Evolutionary conservation across 306 rosid species (phyloP), one percentile per base, ranked within the genome.

Genomic region (Sophora flavescens): DNA sequence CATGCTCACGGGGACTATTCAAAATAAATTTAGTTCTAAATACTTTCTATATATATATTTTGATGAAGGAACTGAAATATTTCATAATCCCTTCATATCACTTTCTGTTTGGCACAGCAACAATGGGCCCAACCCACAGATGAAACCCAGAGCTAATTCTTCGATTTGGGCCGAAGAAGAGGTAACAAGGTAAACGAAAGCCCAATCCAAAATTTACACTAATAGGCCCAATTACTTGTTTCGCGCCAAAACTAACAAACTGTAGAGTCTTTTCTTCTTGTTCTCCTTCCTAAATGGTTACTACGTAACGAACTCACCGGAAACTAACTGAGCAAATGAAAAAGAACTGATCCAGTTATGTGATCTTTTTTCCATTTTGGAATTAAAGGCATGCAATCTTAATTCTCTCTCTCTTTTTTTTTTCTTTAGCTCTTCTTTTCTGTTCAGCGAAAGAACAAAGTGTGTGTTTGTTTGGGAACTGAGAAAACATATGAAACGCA

Each of bases 201-300:
- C 75, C 61, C 48, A 41, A 3, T 28, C 2, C 6, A 30, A 6
- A 32, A 36, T 8, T 8, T 2, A 8, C 3, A 18, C 4, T n/a
- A n/a, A n/a, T n/a, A n/a, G n/a, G 53, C 59, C 62, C n/a, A 30
- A 4, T 47, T 36, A 1, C 1, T 9, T 1, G 12, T 76, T 76
- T 63, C 71, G 83, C 88, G 88, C 87, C 80, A 68, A 68, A 77
- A 76, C 58, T 3, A 57, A 57, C 47, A 3, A 57, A 67, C 61
- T 32, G 3, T 5, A 15, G 50, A 33, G 4, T 59, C 68, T 6
- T 56, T 52, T 54, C n/a, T 41, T 53, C 41, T 42, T 36, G n/a
- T n/a, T 35, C 33, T 39, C 10, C 32, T 17, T 64, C 9, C 3
- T 11, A 4, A 50, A 50, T 16, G 11, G 18, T 54, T 36, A 18